Evolutionary conservation across 1,139 yeast genomes (phyloP), one percentile per base, ranked within the genome.

Genomic region (Suhomyces panamericanus): DNA sequence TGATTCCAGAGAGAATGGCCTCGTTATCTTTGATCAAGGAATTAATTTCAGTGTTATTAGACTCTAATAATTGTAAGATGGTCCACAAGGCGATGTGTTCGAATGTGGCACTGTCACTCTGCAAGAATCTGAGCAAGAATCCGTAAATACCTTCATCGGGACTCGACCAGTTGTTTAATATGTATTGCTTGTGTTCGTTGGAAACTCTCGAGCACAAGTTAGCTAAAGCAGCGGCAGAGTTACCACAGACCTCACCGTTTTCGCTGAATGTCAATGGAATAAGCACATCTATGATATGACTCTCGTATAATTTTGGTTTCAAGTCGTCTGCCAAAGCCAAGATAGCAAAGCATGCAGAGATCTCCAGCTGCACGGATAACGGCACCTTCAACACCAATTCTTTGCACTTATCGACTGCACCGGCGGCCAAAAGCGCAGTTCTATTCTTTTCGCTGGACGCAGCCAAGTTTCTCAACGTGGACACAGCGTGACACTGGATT

Each of bases 11-110:
- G 42, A 81, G 73, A 15, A 82, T 77, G n/a, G 80, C 70, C 50
- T 73, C 77, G 58, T 82, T 80, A 44, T 72, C 80, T 59, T 84
- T 84, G 39, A 86, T 81, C 56, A 81, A 72, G 9, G 77, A 70
- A 49, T 81, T 80, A 44, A 93, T 80, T 48, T 86, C 86, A 41
- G 70, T 68, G 60, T 90, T 88, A 58, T 87, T 89, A 46, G 95
- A 84, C 68, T 93, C 99, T 52, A 95, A 77, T 52, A 93, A 77
- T 69, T 93, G 99, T 57, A 91, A 76, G 54, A 91, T 87, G 42
- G 97, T 91, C 99, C 99, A 93, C 50, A 91, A 80, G 1, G 99
- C 97, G 67, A 93, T 93, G 64, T 93, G 99, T 68, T 93, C 98
- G 67, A 93, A 95, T 0, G 98, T 93, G n/a, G 96, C 87, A 64